Evolutionary conservation across 306 rosid species (phyloP).

Genomic region (Trifolium dubium): DNA sequence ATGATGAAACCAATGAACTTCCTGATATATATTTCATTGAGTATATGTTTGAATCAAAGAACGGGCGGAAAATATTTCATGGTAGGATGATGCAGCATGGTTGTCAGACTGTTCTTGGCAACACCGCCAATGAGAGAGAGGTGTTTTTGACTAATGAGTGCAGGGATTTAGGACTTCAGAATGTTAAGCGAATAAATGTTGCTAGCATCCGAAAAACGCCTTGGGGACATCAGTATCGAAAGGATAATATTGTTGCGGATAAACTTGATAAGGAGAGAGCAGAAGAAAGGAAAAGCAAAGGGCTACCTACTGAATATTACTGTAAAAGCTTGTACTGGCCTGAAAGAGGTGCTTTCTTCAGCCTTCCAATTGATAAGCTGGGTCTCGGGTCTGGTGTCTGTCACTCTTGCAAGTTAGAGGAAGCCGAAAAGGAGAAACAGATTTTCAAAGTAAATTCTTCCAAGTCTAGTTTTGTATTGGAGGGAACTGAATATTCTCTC

Average conservation of each 20-base stretch:
- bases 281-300: constrained; percentile 85
- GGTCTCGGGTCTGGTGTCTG: constrained; percentile 84
- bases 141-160: constrained; percentile 86
- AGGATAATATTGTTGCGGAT: constrained; percentile 60
- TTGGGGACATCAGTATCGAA: constrained; percentile 86
- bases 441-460: constrained; percentile 60
- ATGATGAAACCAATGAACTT: constrained; percentile 56
- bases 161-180: constrained; percentile 57
- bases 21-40: constrained; percentile 73
- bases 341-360: constrained; percentile 80
- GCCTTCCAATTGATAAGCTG: constrained; percentile 63
- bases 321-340: constrained; percentile 92
- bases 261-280: constrained; percentile 72
- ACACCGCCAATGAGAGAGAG: constrained; percentile 85
- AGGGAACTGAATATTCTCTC: constrained; percentile 66
- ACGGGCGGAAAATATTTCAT: constrained; percentile 78
- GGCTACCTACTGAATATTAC: constrained; percentile 71
- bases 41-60: constrained; percentile 75
- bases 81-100: constrained; percentile 82
- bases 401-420: constrained; percentile 66
- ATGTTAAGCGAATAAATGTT: constrained; percentile 54
- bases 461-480: constrained; percentile 58
- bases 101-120: constrained; percentile 86
- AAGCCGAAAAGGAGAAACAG: constrained; percentile 61
- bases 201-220: constrained; percentile 54